Evolutionary conservation across 495 filamentous ascomycete genomes (phyloP).

Genomic region (Cudoniella acicularis): DNA sequence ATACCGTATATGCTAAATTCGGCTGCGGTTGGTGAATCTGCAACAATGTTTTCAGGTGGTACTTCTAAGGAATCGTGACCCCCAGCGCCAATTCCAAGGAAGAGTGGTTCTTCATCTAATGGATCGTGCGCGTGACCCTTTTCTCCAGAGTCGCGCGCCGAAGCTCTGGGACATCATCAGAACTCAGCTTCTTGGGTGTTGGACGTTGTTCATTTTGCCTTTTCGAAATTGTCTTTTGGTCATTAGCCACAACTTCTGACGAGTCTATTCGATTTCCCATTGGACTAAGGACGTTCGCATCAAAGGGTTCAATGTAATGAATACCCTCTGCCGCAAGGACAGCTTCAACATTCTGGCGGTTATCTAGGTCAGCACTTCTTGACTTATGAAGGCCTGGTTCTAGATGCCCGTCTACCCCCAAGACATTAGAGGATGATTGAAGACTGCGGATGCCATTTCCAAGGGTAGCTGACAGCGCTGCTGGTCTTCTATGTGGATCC

Average conservation of each 20-base stretch:
- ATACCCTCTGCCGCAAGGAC: slow-evolving; percentile 48
- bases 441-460: slow-evolving; percentile 52
- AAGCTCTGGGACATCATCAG: slow-evolving; percentile 32
- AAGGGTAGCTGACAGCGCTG: slow-evolving; percentile 54
- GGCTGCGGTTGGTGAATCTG: slow-evolving; percentile 75
- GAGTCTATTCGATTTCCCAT: slow-evolving; percentile 13
- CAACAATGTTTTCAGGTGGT: slow-evolving; percentile 50
- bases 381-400: slow-evolving; percentile 43
- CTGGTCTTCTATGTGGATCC: slow-evolving; percentile 37
- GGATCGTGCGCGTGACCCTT: slow-evolving; percentile 67
- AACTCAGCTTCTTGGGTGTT: slow-evolving; percentile 18
- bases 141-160: slow-evolving; percentile 24
- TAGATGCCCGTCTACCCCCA: slow-evolving; percentile 27
- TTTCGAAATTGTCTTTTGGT: not conserved
- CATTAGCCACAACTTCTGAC: slow-evolving; percentile 3
- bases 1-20: slow-evolving; percentile 87
- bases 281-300: not conserved
- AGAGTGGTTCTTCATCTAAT: slow-evolving; percentile 51
- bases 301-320: slow-evolving; percentile 1
- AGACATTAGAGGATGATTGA: slow-evolving; percentile 38
- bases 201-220: not conserved
- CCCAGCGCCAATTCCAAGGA: slow-evolving; percentile 71
- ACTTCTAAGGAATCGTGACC: slow-evolving; percentile 36
- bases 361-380: slow-evolving; percentile 47
- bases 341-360: slow-evolving; percentile 44